A percentile compares a stretch with the other conserved stretches of the same genome.
phyloP scores from a whole-genome alignment of 148 eudicot species.

The Rhododendron mucronatum region DNA sequence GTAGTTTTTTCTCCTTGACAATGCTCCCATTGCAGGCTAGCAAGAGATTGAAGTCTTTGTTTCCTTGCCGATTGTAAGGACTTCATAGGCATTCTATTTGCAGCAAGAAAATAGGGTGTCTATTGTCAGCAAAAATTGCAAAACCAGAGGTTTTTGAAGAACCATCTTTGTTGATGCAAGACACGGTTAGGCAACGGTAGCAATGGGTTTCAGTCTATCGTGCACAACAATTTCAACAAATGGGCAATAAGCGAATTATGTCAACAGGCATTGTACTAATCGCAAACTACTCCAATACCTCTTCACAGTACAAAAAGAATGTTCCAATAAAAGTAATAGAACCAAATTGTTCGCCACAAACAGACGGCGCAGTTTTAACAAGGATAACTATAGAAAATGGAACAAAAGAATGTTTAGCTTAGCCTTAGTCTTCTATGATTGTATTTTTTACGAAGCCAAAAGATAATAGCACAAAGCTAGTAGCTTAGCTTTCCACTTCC shows the following conservation, averaged over 20 bases:
- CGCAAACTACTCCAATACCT: background rate
- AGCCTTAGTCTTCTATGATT: background rate
- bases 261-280: background rate
- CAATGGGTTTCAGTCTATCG: background rate
- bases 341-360: background rate
- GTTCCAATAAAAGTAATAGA: background rate
- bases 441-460: background rate
- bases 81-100: background rate
- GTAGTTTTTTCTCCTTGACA: background rate
- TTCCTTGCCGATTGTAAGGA: background rate
- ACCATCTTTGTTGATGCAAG: background rate
- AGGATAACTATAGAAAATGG: background rate
- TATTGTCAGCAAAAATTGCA: background rate
- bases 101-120: background rate
- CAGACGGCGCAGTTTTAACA: background rate
- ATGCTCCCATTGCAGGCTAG: background rate
- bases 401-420: constrained; percentile 7
- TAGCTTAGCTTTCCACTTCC: constrained; percentile 71
- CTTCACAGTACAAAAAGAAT: background rate
- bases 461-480: constrained; percentile 8
- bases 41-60: background rate
- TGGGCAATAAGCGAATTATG: background rate
- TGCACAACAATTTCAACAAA: background rate
- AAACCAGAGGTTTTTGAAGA: background rate
- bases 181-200: background rate